A percentile compares a stretch with the other conserved stretches of the same genome.
phyloP scores from a whole-genome alignment of 2,329 filamentous ascomycete genomes.

The Pseudocercospora cruenta region DNA sequence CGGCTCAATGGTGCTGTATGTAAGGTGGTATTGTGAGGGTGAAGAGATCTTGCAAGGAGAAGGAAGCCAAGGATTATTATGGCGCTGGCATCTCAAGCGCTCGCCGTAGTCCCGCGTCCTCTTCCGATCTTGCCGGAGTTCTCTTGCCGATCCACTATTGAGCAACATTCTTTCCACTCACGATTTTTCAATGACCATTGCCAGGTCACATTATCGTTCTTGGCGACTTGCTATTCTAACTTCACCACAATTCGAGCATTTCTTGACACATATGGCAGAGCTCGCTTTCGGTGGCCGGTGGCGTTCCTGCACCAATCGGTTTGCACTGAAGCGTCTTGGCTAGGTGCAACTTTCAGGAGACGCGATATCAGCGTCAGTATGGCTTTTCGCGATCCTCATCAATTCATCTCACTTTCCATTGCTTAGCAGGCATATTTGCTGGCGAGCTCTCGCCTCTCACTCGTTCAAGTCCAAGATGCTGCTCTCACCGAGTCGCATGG shows the following conservation, averaged over 20 bases:
- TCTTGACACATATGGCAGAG: not conserved
- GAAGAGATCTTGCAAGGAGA: too few species aligned
- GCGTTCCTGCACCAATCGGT: not conserved
- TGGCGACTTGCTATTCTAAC: not conserved
- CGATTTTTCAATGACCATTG: not conserved
- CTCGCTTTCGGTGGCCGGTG: not conserved
- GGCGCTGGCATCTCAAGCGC: too few species aligned
- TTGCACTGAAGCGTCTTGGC: constrained; percentile 4
- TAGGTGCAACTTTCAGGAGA: constrained; percentile 5
- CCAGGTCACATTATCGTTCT: not conserved
- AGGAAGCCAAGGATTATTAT: too few species aligned
- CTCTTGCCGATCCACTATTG: not conserved
- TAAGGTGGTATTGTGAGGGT: too few species aligned
- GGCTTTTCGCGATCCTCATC: not conserved
- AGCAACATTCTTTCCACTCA: not conserved
- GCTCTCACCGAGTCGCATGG: constrained; percentile 9
- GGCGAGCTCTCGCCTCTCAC: not conserved
- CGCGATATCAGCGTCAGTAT: not conserved
- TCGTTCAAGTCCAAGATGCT: constrained; percentile 13
- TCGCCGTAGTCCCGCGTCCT: too few species aligned
- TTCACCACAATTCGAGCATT: not conserved
- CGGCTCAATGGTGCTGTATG: too few species aligned
- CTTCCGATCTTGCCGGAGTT: too few species aligned
- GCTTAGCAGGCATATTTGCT: not conserved
- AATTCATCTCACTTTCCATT: not conserved